Conservation (phyloP, 345 rosid genomes). For the Triadica sebifera region DNA sequence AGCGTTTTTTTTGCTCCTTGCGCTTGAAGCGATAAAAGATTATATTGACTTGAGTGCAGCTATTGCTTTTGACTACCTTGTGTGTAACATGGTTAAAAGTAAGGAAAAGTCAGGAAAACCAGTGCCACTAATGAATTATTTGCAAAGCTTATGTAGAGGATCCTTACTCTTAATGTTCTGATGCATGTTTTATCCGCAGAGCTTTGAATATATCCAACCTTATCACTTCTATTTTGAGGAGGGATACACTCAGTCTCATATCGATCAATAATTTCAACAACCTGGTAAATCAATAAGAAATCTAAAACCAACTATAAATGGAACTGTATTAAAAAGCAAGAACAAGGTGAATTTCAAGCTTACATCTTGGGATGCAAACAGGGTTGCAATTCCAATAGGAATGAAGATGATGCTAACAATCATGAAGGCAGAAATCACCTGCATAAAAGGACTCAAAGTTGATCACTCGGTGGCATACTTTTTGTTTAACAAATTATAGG, state of each 20-base stretch:
- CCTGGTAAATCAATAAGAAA: constrained; percentile 43
- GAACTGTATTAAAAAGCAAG: constrained; percentile 5
- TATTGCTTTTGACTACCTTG: too few relatives aligned
- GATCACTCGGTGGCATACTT: background rate
- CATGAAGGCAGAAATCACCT: constrained; percentile 90
- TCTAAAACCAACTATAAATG: constrained; percentile 15
- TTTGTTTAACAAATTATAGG: background rate
- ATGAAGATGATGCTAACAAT: constrained; percentile 86
- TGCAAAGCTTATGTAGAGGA: background rate
- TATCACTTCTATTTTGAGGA: constrained; percentile 35
- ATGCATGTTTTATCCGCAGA: constrained; percentile 45
- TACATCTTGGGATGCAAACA: constrained; percentile 90
- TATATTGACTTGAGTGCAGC: too few relatives aligned
- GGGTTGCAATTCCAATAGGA: constrained; percentile 91
- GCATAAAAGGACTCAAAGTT: constrained; percentile 17
- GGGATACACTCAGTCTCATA: constrained; percentile 80
- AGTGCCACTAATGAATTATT: background rate
- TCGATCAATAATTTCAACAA: constrained; percentile 82
- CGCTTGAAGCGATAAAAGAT: too few relatives aligned
- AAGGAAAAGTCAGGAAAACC: background rate
- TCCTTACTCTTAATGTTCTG: constrained; percentile 55
- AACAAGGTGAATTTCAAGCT: constrained; percentile 19
- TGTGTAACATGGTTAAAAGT: background rate
- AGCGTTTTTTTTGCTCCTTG: too few relatives aligned
- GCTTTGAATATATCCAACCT: constrained; percentile 63